A percentile compares a stretch with the other conserved stretches of the same genome.
These are phyloP conservation scores for Pholiota microspora DNA, from an alignment of 768 basidiomycete species.

Conservation along the genomic window DNA sequence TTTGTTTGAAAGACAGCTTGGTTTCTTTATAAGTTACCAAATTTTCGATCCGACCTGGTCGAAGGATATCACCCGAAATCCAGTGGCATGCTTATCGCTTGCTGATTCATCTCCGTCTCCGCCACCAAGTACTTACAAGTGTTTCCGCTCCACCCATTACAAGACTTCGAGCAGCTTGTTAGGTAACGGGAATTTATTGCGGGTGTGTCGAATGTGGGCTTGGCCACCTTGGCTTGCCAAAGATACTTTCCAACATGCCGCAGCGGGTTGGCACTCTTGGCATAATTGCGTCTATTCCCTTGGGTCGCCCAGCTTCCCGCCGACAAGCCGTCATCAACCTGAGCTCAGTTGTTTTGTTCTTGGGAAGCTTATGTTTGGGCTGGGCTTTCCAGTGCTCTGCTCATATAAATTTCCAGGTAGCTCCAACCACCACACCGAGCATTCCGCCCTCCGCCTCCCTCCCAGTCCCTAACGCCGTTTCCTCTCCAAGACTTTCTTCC, in stretches of 20 bases:
- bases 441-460: background rate
- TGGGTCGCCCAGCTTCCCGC: conserved; percentile 1
- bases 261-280: background rate
- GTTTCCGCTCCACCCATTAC: background rate
- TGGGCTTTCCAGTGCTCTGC: background rate
- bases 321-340: background rate
- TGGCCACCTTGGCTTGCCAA: conserved; percentile 2
- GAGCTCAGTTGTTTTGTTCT: background rate
- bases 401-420: background rate
- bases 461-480: background rate
- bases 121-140: background rate
- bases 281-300: background rate
- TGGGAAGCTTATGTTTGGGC: conserved; percentile 4
- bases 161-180: background rate
- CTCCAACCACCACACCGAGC: background rate
- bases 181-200: background rate
- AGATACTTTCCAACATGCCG: conserved; percentile 1
- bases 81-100: background rate
- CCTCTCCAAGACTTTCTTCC: background rate
- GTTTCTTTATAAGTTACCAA: too few relatives aligned
- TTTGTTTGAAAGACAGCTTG: too few relatives aligned
- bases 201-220: background rate
- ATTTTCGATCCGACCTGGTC: too few relatives aligned
- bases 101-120: background rate
- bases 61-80: too few relatives aligned